Evolutionary conservation across 2,329 filamentous ascomycete genomes (phyloP), one percentile per base, ranked within the genome.

Genomic region (Orbilia quercus): DNA sequence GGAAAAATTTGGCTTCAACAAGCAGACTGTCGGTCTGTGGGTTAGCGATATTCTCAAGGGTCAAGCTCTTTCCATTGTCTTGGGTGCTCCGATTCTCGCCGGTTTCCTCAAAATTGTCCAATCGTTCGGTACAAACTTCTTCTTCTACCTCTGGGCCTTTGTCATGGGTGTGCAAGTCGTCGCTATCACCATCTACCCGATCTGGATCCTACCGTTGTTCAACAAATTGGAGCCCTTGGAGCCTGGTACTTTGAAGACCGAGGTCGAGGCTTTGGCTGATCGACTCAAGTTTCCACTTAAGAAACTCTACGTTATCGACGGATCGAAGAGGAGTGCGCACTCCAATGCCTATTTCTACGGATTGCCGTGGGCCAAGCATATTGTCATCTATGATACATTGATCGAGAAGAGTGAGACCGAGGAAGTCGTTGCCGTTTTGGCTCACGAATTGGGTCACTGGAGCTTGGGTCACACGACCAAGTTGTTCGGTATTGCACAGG

Each of bases 301-400:
- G 75, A 92, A 98, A 80, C 86, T 99, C 47, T 92, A 96, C 79
- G 93, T 98, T 79, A 99, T 99, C 79, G 91, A 96, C 80, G 92
- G 91, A 54, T 93, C 90, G 83, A 94, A 94, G 84, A 87, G 91
- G 77, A 92, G 89, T 79, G 90, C 91, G 22, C 91, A 96, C 82
- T 92, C 90, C 82, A 96, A 96, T 79, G 91, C 91, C 18, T 96
- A 96, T 82, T 99, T 99, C 84, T 97, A 96, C 78, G 95, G 95
- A 73, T 87, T 99, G 64, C 95, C 95, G 44, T 99, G 94, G 93
- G 97, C 97, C 87, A 98, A 98, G 87, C 96, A 98, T 84, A 99
- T 99, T 84, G 95, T 99, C 79, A 96, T 99, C 80, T 99, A 96
- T 81, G 95, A 99, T 80, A 99, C 96, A 3, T 83, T 99, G 75